Conservation (phyloP, 1,284 basidiomycete genomes). For the Wallemia mellicola region DNA sequence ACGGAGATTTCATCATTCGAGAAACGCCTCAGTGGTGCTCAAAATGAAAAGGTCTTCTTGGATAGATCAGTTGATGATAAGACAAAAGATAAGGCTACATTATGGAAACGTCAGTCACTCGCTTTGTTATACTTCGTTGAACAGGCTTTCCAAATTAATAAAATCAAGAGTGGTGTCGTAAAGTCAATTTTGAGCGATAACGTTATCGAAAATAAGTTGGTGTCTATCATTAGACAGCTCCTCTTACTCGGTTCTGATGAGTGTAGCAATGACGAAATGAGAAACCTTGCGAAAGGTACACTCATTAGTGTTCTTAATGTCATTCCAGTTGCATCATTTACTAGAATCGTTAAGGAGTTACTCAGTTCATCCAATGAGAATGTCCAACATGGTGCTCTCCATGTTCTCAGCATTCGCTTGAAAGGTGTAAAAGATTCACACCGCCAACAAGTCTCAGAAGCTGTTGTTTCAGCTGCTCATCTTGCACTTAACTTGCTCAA, state of each 20-base stretch:
- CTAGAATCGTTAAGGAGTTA: slow-evolving; percentile 26
- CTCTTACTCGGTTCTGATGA: slow-evolving; percentile 2
- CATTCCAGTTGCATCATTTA: slow-evolving; percentile 29
- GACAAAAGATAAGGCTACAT: not conserved
- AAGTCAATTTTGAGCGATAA: slow-evolving; percentile 8
- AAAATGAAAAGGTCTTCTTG: slow-evolving; percentile 14
- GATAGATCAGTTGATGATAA: slow-evolving; percentile 1
- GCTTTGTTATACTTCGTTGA: slow-evolving; percentile 3
- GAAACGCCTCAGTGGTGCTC: slow-evolving; percentile 17
- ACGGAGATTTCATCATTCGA: slow-evolving; percentile 25
- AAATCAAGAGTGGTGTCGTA: slow-evolving; percentile 3
- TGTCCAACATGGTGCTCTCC: slow-evolving; percentile 6
- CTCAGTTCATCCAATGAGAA: not conserved
- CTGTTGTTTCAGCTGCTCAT: not conserved
- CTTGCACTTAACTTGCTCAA: not conserved
- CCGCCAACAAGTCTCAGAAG: slow-evolving; percentile 7
- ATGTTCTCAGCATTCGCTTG: slow-evolving; percentile 7
- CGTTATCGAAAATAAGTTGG: slow-evolving; percentile 5
- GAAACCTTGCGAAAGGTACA: slow-evolving; percentile 10
- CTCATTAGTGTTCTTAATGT: slow-evolving; percentile 15
- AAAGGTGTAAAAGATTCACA: slow-evolving; percentile 9
- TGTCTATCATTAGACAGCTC: slow-evolving; percentile 5
- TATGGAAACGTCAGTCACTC: slow-evolving; percentile 2
- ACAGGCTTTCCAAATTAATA: slow-evolving; percentile 6
- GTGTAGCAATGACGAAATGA: slow-evolving; percentile 4